Evolutionary conservation across 2,329 filamentous ascomycete species (phyloP).

Genomic region (Alternaria arborescens): DNA sequence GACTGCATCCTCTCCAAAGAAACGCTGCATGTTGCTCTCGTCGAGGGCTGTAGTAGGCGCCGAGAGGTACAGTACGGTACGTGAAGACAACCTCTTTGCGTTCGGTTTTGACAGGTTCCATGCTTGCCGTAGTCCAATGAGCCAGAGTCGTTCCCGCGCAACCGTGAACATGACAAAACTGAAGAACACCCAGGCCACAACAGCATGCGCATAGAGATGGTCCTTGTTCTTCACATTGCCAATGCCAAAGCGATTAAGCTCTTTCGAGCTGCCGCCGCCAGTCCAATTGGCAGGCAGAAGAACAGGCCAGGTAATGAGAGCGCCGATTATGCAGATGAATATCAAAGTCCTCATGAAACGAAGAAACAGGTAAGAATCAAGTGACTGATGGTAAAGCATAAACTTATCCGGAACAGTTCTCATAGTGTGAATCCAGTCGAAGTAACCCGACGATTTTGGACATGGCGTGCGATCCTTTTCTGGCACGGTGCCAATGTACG

Average conservation of each 20-base stretch:
- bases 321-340: conserved; percentile 83
- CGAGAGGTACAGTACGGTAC: conserved; percentile 87
- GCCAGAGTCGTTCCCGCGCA: conserved; percentile 87
- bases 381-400: conserved; percentile 86
- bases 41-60: conserved; percentile 82
- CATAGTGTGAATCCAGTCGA: conserved; percentile 59
- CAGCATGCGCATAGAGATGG: conserved; percentile 78
- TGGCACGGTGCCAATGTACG: conserved; percentile 55
- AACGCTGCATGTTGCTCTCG: conserved; percentile 76
- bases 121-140: conserved; percentile 90
- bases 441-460: conserved; percentile 35
- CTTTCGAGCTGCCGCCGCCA: conserved; percentile 68
- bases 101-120: conserved; percentile 88
- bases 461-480: conserved; percentile 54
- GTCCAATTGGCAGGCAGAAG: conserved; percentile 90
- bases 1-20: conserved; percentile 83
- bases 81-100: conserved; percentile 83
- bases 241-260: conserved; percentile 83
- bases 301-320: conserved; percentile 84
- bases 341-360: conserved; percentile 84
- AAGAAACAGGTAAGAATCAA: conserved; percentile 91
- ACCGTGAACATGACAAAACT: conserved; percentile 88
- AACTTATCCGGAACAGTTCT: conserved; percentile 73
- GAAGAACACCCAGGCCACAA: conserved; percentile 83
- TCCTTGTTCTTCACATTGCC: conserved; percentile 74